Base-by-base conservation (phyloP, 2,329 filamentous ascomycete genomes). In the Fusarium coicis region DNA sequence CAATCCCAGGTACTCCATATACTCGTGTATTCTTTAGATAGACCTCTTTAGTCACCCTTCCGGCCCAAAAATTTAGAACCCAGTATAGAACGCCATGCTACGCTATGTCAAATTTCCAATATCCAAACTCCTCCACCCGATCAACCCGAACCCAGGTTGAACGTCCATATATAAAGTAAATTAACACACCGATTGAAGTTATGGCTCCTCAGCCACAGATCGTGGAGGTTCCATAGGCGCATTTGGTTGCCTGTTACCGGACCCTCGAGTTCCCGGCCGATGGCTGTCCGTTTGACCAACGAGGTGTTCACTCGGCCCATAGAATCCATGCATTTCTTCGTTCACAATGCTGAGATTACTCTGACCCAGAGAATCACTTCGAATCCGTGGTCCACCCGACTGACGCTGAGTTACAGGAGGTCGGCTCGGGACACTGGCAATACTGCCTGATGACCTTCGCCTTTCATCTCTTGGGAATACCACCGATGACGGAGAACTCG, bases 251-350 rank as follows among this genome's bases (percentile, higher is more conserved):
- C n/a, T 64, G 3, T 50, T 65, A 10, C 50, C 44, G 10, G 68
- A 66, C 18, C 57, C 68, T 19, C 60, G 55, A 30, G 74, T 76
- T 32, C 72, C 77, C 3, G 69, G 73, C 10, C 69, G 68, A 36
- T 75, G 73, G 4, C 66, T 68, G n/a, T 69, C 81, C 3, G 81
- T 87, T 75, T 87, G 83, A 0, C 86, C 85, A 9, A 79, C 81
- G 14, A 81, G 80, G 2, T 79, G 76, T 54, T 84, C 77, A 7
- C 75, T 63, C 4, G 85, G 82, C 2, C 86, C 86, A 62, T 87
- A 85, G 42, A 86, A 83, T 7, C 86, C 86, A 58, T 88, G 86
- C 56, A 86, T 80, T 63, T 86, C 85, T 73, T 88, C 86, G 49
- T 78, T 81, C 37, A 87, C 84, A 5, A 76, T 73, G 23, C 72